These are phyloP conservation scores for Diutina neorugosa DNA, from an alignment of 1,139 yeast species.

Conservation along the genomic window DNA sequence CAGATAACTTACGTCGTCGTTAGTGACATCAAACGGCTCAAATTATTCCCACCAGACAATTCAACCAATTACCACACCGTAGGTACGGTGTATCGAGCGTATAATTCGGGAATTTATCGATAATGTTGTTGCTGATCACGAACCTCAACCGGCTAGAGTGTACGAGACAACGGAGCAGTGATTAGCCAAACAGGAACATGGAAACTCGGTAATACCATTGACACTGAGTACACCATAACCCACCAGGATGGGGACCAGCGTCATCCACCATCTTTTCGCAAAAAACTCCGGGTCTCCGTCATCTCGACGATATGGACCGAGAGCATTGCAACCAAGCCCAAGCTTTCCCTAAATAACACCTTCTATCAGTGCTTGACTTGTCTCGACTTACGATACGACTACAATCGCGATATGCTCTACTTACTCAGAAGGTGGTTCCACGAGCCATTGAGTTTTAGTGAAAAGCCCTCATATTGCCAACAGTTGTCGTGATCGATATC, in stretches of 20 bases:
- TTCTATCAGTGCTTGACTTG: conserved; percentile 36
- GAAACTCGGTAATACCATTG: not conserved
- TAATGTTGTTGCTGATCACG: conserved; percentile 36
- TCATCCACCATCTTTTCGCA: conserved; percentile 64
- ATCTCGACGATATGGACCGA: conserved; percentile 35
- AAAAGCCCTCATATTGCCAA: conserved; percentile 47
- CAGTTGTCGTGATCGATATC: conserved; percentile 39
- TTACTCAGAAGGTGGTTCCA: conserved; percentile 77
- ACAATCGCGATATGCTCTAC: conserved; percentile 52
- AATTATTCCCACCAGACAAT: conserved; percentile 50
- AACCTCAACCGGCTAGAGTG: conserved; percentile 47
- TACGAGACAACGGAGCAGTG: conserved; percentile 54
- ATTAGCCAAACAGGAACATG: conserved; percentile 15
- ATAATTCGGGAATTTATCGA: conserved; percentile 56
- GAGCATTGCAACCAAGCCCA: conserved; percentile 14
- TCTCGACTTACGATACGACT: conserved; percentile 34
- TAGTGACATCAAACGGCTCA: conserved; percentile 53
- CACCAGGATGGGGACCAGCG: not conserved
- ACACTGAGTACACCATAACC: conserved; percentile 10
- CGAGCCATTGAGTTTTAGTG: conserved; percentile 60
- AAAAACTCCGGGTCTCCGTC: conserved; percentile 51
- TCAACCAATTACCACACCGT: conserved; percentile 46
- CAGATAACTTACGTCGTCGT: conserved; percentile 56
- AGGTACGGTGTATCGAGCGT: conserved; percentile 40
- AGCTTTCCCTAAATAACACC: conserved; percentile 20